Base-by-base conservation (phyloP, 306 rosid species). In the Cucurbita maxima region DNA sequence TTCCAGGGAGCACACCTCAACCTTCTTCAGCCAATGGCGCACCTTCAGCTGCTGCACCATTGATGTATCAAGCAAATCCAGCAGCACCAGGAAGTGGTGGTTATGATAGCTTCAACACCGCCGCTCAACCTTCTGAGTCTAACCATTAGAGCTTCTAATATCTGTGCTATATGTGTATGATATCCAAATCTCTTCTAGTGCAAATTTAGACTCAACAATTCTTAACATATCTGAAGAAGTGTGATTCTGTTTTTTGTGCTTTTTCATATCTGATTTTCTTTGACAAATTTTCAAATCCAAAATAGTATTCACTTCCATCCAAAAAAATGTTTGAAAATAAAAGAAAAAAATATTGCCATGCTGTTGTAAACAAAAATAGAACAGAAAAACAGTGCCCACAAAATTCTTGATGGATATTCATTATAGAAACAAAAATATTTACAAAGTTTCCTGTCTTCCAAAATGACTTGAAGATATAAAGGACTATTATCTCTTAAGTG, bases 31-130 rank as follows among this genome's bases (percentile, higher is more conserved):
- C 83, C 36, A 81, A 58, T 7, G 85, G 86, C 40, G 75, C 82
- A 20, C 80, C 84, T 0, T 47, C 75, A 78, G 78, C 59, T 1
- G 44, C 81, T 1, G 44, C 81, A 22, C 79, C 47, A 0, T 54
- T 72, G 0, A 74, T 81, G 73, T 85, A 85, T 76, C 89, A 83
- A 81, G 55, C 79, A 55, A 83, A 83, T 76, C 82, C 81, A 53
- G 62, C 47, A 4, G 79, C 82, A 52, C 84, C 79, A 18, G 55
- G 83, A 54, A 71, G 82, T 8, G 85, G 84, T 58, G 87, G 86
- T 70, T 85, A 83, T 67, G 89, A 83, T n/a, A 71, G 75, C 83
- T 79, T 78, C 64, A 85, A 77, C 70, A 9, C 79, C 54, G 83
- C 78, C 66, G 36, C 82, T 58, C 85, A 81, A 54, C 77, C 83